Base-by-base conservation (phyloP, 129 eudicot species). In the Lactuca sativa region DNA sequence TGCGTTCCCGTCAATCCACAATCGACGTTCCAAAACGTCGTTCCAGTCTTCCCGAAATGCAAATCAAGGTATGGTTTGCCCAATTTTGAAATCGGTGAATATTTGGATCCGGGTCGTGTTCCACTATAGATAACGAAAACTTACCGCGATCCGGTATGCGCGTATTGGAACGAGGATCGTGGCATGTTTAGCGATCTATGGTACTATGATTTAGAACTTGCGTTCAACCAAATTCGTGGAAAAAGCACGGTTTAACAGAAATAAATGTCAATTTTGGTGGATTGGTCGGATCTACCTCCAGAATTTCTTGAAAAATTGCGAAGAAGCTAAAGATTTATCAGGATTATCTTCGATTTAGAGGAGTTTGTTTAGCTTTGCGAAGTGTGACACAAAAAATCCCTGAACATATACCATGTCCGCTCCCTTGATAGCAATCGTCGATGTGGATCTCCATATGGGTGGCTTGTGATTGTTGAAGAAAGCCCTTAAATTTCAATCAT, bases 401-500 rank as follows among this genome's bases (percentile, higher is more conserved):
- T 2, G 59, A 32, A 25, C 70, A 76, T 56, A 81, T 84, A 21
- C 91, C 89, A 0, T 55, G 64, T 59, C 90, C 84, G 30, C 75
- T 85, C 71, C 95, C 97, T 8, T 4, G 57, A 15, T 47, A 64
- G 68, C 48, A 86, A 83, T 52, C 89, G 95, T 25, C 73, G 87
- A 13, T 80, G 89, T 64, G 97, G 97, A 31, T 90, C 97, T 8
- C 87, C 97, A 4, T 76, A 75, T 51, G 95, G 97, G 14, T 87
- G 86, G 87, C 84, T 90, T 10, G 79, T 82, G 9, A 56, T 83
- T 51, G 64, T 85, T 56, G 81, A 81, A 4, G 88, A 87, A 36
- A 72, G 91, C 14, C 88, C 97, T 0, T 32, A 31, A 2, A 66
- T 90, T 11, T 78, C 86, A 7, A 67, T 85, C 9, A 4, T 82